phyloP scores from a whole-genome alignment of 371 early-diverging fungal genomes.

The Mycotypha africana region DNA sequence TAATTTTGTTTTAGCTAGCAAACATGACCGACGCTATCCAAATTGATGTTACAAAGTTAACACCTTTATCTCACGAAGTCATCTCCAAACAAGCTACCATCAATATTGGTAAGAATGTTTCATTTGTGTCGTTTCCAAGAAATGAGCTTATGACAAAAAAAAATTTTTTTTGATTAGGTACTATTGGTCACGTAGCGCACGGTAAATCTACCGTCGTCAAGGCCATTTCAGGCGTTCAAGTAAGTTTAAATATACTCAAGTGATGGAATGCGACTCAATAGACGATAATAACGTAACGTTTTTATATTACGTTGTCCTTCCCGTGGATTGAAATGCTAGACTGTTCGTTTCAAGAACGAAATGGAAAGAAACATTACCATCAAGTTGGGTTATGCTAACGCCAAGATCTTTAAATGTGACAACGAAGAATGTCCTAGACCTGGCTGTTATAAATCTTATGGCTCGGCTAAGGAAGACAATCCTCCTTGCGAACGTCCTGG shows the following conservation, averaged over 20 bases:
- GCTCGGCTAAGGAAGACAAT: conserved; percentile 81
- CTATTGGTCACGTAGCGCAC: conserved; percentile 99
- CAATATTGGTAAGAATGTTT: conserved; percentile 86
- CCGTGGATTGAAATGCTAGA: too few species aligned
- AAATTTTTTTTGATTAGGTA: conserved; percentile 58
- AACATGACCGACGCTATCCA: conserved; percentile 16
- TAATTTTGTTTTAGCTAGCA: neutral
- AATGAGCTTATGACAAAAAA: conserved; percentile 1
- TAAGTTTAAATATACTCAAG: too few species aligned
- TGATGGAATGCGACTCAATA: too few species aligned
- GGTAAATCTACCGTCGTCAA: conserved; percentile 99
- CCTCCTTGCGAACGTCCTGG: conserved; percentile 90
- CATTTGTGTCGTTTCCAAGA: neutral
- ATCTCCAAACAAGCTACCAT: conserved; percentile 98
- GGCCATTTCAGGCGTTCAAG: conserved; percentile 98
- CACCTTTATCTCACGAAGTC: conserved; percentile 86
- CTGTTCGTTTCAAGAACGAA: conserved; percentile 99
- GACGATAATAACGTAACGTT: too few species aligned
- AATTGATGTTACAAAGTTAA: conserved; percentile 52
- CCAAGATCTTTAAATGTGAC: conserved; percentile 98
- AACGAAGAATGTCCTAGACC: conserved; percentile 93
- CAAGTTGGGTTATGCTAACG: conserved; percentile 99
- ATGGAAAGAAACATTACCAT: conserved; percentile 99
- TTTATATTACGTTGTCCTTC: too few species aligned
- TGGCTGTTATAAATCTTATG: conserved; percentile 91